Evolutionary conservation across 1,139 yeast species (phyloP).

Genomic region (Hansenula sp.): DNA sequence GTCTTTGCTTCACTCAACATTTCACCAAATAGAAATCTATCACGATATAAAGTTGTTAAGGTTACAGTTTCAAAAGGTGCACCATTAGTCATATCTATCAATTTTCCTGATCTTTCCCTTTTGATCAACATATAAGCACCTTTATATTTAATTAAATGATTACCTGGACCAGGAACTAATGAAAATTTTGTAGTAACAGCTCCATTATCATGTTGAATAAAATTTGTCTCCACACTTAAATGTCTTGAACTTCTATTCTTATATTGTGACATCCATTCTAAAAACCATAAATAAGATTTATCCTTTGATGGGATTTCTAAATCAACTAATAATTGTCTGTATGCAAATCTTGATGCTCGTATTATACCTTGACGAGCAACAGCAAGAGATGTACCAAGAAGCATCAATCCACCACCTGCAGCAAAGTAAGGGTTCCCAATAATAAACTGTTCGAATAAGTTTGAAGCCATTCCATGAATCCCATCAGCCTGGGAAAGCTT

Average conservation of each 20-base stretch:
- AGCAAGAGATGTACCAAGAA: conserved; percentile 84
- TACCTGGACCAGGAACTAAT: conserved; percentile 98
- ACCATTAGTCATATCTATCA: conserved; percentile 87
- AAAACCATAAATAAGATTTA: conserved; percentile 89
- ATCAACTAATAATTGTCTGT: conserved; percentile 84
- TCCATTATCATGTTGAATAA: conserved; percentile 89
- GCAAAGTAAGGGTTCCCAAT: conserved; percentile 88
- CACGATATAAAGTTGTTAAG: conserved; percentile 82
- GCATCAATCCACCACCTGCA: conserved; percentile 96
- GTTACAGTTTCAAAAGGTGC: conserved; percentile 96
- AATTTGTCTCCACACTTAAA: conserved; percentile 84
- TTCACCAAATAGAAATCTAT: conserved; percentile 65
- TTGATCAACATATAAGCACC: conserved; percentile 88
- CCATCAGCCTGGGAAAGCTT: conserved; percentile 17
- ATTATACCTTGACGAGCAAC: conserved; percentile 67
- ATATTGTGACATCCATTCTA: conserved; percentile 93
- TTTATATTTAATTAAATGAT: conserved; percentile 77
- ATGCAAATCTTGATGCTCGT: conserved; percentile 61
- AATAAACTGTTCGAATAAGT: conserved; percentile 42
- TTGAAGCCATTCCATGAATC: conserved; percentile 17
- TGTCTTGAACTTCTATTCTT: conserved; percentile 75
- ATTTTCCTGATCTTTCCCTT: conserved; percentile 84
- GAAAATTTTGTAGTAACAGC: conserved; percentile 83
- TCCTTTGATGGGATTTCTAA: conserved; percentile 92
- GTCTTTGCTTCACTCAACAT: conserved; percentile 79